phyloP scores from a whole-genome alignment of 148 eudicot species.

The Arbutus unedo region DNA sequence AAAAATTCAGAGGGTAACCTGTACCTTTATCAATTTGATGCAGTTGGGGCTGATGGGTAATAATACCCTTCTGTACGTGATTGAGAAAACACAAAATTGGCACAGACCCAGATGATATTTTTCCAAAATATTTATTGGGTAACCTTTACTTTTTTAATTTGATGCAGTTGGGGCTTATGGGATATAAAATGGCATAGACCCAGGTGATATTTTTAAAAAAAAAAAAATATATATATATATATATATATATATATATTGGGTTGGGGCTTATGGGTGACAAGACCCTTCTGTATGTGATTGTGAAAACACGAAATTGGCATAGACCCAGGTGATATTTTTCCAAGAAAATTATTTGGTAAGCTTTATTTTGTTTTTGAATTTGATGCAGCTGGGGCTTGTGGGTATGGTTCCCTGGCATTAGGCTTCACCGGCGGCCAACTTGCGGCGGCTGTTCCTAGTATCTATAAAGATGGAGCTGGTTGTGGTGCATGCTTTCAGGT shows the following conservation, averaged over 20 bases:
- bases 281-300: too few species aligned
- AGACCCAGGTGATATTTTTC: conserved; percentile 17
- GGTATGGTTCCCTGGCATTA: conserved; percentile 69
- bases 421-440: conserved; percentile 52
- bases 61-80: background rate
- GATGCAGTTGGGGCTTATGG: conserved; percentile 76
- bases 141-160: conserved; percentile 9
- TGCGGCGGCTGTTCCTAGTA: conserved; percentile 63
- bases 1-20: background rate
- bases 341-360: conserved; percentile 17
- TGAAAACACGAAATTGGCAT: background rate
- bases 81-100: background rate
- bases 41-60: too few species aligned
- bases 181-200: background rate
- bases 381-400: conserved; percentile 75
- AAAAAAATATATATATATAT: too few species aligned
- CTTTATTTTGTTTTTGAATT: conserved; percentile 5
- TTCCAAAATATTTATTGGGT: conserved; percentile 20
- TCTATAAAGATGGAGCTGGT: conserved; percentile 65
- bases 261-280: too few species aligned
- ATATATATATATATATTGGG: too few species aligned
- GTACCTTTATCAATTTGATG: background rate
- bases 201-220: too few species aligned
- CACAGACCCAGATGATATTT: conserved; percentile 15
- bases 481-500: conserved; percentile 96